phyloP scores from a whole-genome alignment of 257 asterid species.

The Rehmannia glutinosa region DNA sequence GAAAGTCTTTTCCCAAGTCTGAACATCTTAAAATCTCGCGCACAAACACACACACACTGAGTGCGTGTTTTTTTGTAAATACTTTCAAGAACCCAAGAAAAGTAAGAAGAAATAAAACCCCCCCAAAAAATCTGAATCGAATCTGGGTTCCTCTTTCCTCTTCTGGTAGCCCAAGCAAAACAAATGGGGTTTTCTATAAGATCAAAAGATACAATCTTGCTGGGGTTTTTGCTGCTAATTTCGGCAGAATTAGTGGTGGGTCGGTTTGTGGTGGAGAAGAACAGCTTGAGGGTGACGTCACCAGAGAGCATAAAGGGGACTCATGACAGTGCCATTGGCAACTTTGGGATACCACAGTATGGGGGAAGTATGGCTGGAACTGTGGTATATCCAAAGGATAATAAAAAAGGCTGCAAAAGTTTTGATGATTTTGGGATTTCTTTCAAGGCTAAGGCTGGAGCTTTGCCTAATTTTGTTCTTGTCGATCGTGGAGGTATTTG shows the following conservation, averaged over 20 bases:
- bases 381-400: conserved; percentile 64
- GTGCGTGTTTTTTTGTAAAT: conserved; percentile 8
- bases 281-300: conserved; percentile 81
- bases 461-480: conserved; percentile 77
- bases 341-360: conserved; percentile 91
- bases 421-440: conserved; percentile 64
- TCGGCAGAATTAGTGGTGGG: conserved; percentile 43
- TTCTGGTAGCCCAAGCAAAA: conserved; percentile 8
- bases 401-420: conserved; percentile 63
- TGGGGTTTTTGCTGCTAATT: conserved; percentile 39
- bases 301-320: conserved; percentile 77
- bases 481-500: conserved; percentile 90
- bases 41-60: neutral
- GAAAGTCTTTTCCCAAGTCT: conserved; percentile 13
- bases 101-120: neutral
- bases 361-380: conserved; percentile 94
- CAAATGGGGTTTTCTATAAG: conserved; percentile 45
- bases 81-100: neutral
- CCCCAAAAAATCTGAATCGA: neutral
- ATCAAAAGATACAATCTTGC: conserved; percentile 41
- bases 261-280: conserved; percentile 89
- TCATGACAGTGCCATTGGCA: conserved; percentile 83
- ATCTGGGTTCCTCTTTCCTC: conserved; percentile 8
- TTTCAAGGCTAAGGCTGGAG: conserved; percentile 72
- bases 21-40: conserved; percentile 12